Percentiles rank a stretch among this genome's conserved stretches.
phyloP scores from a whole-genome alignment of 2,329 filamentous ascomycete species.

The Fusarium continuum region DNA sequence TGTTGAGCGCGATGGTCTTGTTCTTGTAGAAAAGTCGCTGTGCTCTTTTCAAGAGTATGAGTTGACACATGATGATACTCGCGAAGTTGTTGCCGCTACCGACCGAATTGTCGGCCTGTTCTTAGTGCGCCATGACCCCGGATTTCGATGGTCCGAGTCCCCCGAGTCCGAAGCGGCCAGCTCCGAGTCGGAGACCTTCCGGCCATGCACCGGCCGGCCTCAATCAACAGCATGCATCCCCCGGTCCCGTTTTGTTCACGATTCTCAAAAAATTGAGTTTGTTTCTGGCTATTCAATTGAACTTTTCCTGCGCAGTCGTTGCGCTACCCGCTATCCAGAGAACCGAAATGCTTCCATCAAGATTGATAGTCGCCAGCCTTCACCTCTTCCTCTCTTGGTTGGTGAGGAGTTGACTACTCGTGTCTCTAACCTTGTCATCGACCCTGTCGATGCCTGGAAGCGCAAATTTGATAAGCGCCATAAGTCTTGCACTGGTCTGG shows the following conservation, averaged over 20 bases:
- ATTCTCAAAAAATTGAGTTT: constrained; percentile 38
- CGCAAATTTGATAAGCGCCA: constrained; percentile 54
- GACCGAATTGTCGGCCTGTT: constrained; percentile 63
- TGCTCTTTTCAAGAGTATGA: constrained; percentile 61
- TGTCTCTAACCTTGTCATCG: constrained; percentile 54
- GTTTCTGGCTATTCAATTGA: constrained; percentile 61
- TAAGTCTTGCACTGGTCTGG: constrained; percentile 47
- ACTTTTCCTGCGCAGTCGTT: constrained; percentile 56
- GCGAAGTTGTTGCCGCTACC: constrained; percentile 58
- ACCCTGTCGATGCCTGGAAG: constrained; percentile 53
- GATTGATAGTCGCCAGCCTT: constrained; percentile 57
- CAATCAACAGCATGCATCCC: constrained; percentile 57
- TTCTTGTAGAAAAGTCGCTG: constrained; percentile 57
- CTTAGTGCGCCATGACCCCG: constrained; percentile 59
- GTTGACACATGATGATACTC: constrained; percentile 55
- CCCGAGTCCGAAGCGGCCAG: constrained; percentile 52
- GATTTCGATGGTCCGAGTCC: constrained; percentile 57
- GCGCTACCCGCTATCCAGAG: constrained; percentile 48
- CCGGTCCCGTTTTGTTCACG: constrained; percentile 56
- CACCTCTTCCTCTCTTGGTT: constrained; percentile 57
- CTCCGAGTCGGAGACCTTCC: constrained; percentile 51
- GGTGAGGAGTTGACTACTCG: constrained; percentile 60
- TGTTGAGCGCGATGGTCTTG: constrained; percentile 52
- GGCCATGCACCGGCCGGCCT: constrained; percentile 54
- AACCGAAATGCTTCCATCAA: constrained; percentile 51